A percentile compares a stretch with the other conserved stretches of the same genome.
Evolutionary conservation across 2,329 filamentous ascomycete species (phyloP).

Genomic region (Leptographium procerum): DNA sequence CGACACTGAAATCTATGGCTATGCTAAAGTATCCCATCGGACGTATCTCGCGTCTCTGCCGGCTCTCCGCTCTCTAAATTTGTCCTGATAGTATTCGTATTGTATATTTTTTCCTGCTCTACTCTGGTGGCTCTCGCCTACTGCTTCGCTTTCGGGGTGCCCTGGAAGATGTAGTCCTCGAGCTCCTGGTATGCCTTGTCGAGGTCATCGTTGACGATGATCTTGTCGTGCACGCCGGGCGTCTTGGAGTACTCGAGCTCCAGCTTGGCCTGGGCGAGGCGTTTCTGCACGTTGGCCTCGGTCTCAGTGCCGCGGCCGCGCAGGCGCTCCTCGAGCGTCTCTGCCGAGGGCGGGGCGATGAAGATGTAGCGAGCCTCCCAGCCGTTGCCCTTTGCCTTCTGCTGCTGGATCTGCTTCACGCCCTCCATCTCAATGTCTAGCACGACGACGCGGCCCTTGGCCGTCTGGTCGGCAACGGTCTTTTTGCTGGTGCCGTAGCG

Average conservation of each 20-base stretch:
- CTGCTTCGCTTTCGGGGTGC: background rate
- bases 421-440: slow-evolving; percentile 98
- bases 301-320: slow-evolving; percentile 68
- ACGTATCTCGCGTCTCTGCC: background rate
- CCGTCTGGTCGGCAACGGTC: slow-evolving; percentile 51
- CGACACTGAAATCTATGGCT: background rate
- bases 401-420: slow-evolving; percentile 68
- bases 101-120: background rate
- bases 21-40: background rate
- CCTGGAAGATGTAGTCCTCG: slow-evolving; percentile 35
- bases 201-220: slow-evolving; percentile 29
- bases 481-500: slow-evolving; percentile 74
- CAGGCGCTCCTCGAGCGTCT: slow-evolving; percentile 62
- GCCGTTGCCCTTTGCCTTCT: slow-evolving; percentile 35
- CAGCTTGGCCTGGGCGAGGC: slow-evolving; percentile 58
- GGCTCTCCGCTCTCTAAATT: background rate
- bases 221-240: slow-evolving; percentile 41
- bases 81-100: no score
- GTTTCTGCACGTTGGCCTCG: slow-evolving; percentile 58
- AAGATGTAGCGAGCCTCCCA: slow-evolving; percentile 74
- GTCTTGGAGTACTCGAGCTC: slow-evolving; percentile 65
- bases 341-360: slow-evolving; percentile 66
- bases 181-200: slow-evolving; percentile 40
- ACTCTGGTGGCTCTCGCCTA: background rate
- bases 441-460: slow-evolving; percentile 63